Percentiles rank a stretch among this genome's conserved stretches.
These are phyloP conservation scores for Manihot esculenta DNA, from an alignment of 441 rosid genomes.

Conservation along the genomic window DNA sequence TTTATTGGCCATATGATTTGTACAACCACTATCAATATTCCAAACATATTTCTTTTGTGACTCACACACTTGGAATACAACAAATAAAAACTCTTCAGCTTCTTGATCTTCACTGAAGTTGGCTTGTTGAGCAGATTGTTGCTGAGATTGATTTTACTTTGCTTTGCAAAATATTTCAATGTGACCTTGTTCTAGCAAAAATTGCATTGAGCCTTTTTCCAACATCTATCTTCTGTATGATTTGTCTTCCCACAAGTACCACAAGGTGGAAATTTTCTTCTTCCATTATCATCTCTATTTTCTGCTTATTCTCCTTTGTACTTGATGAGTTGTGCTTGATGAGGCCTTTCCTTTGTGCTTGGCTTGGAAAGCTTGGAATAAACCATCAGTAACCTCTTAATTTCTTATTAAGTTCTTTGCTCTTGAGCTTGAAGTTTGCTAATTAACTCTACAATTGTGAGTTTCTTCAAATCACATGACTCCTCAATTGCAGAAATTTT, in stretches of 20 bases:
- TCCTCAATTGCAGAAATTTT: too few relatives aligned
- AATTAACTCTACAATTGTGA: background rate
- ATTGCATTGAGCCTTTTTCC: background rate
- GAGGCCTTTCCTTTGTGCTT: too few relatives aligned
- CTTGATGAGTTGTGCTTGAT: background rate
- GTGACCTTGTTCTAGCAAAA: background rate
- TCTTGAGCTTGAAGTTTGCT: background rate
- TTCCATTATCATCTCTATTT: background rate
- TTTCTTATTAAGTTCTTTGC: background rate
- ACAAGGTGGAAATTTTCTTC: background rate
- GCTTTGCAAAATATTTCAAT: too few relatives aligned
- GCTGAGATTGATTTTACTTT: background rate
- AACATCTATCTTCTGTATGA: background rate
- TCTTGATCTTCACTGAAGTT: background rate
- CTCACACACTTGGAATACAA: too few relatives aligned
- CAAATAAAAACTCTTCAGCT: too few relatives aligned
- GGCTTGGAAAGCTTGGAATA: too few relatives aligned
- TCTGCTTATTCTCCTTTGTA: background rate
- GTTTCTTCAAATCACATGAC: too few relatives aligned
- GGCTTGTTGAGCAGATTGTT: slow-evolving; percentile 3
- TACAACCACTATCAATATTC: too few relatives aligned
- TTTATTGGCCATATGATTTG: background rate
- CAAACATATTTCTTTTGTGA: too few relatives aligned
- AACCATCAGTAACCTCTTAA: background rate
- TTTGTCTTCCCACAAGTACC: too few relatives aligned